A percentile compares a stretch with the other conserved stretches of the same genome.
phyloP scores from a whole-genome alignment of 768 basidiomycete genomes.

The Boletus pseudo-olivaceus region DNA sequence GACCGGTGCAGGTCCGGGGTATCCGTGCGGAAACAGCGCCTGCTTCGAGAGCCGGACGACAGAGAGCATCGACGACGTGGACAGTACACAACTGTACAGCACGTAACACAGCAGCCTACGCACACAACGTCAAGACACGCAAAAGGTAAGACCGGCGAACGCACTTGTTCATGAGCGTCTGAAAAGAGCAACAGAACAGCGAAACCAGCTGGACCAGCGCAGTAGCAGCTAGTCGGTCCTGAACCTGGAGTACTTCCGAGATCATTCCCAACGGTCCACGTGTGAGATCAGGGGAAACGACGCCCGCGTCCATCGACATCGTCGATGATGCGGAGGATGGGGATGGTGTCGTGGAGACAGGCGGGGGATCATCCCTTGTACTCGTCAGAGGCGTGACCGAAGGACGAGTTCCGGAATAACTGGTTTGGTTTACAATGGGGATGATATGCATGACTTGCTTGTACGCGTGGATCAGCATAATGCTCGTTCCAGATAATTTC shows the following conservation, averaged over 20 bases:
- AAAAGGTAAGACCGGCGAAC: constrained; percentile 3
- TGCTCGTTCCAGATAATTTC: constrained; percentile 62
- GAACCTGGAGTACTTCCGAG: constrained; percentile 46
- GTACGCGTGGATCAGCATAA: constrained; percentile 66
- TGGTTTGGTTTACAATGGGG: constrained; percentile 56
- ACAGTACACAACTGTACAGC: constrained; percentile 52
- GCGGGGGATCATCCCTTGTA: not conserved
- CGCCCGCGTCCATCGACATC: constrained; percentile 13
- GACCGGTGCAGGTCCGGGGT: constrained; percentile 67
- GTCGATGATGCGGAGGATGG: constrained; percentile 28
- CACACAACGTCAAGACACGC: constrained; percentile 7
- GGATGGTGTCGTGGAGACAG: constrained; percentile 5
- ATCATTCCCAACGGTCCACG: constrained; percentile 44
- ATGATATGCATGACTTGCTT: constrained; percentile 62
- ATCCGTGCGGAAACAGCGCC: constrained; percentile 85
- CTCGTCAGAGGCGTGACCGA: not conserved
- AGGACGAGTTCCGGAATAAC: not conserved
- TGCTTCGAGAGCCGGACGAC: constrained; percentile 56
- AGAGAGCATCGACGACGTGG: constrained; percentile 49
- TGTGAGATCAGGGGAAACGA: constrained; percentile 33
- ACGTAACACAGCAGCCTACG: constrained; percentile 66
- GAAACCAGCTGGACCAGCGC: constrained; percentile 44
- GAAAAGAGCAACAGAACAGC: constrained; percentile 45
- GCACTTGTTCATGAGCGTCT: constrained; percentile 59
- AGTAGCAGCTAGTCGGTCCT: constrained; percentile 46